Percentiles rank a stretch among this genome's conserved stretches.
phyloP scores from a whole-genome alignment of 108 stramenopile species.

The Nitzschia putrida region DNA sequence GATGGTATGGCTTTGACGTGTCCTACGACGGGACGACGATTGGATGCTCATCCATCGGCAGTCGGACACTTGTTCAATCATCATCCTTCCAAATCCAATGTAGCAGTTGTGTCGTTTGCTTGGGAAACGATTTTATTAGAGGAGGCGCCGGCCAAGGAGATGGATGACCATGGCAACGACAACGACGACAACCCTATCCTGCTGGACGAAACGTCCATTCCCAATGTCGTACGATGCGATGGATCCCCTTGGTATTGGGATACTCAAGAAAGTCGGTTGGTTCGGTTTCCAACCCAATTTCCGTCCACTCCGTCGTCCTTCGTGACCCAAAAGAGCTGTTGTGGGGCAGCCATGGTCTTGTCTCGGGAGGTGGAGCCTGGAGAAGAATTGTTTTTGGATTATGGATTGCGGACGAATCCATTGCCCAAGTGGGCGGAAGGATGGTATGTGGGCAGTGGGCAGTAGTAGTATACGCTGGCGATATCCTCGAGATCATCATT shows the following conservation, averaged over 20 bases:
- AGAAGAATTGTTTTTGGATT: slow-evolving; percentile 49
- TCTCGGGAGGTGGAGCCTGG: slow-evolving; percentile 16
- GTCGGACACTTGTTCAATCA: slow-evolving; percentile 56
- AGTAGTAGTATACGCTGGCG: too few relatives aligned
- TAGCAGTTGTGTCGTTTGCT: slow-evolving; percentile 29
- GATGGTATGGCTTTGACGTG: slow-evolving; percentile 31
- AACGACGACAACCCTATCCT: too few relatives aligned
- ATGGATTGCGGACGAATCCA: slow-evolving; percentile 22
- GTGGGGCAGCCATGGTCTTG: slow-evolving; percentile 45
- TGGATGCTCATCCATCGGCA: slow-evolving; percentile 47
- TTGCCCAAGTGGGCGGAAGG: slow-evolving; percentile 15
- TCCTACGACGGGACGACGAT: slow-evolving; percentile 4
- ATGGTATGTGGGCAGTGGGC: slow-evolving; percentile 7
- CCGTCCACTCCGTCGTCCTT: neutral
- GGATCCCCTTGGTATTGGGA: slow-evolving; percentile 55
- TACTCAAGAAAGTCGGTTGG: slow-evolving; percentile 1
- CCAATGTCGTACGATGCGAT: slow-evolving; percentile 42
- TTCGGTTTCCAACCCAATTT: slow-evolving; percentile 16
- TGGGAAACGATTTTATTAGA: slow-evolving; percentile 23
- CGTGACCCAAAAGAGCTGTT: neutral
- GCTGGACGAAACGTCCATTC: slow-evolving; percentile 13
- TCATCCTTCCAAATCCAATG: slow-evolving; percentile 2
- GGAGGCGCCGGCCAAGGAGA: too few relatives aligned
- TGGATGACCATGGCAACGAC: too few relatives aligned
- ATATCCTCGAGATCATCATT: too few relatives aligned